Percentiles rank a stretch among this genome's conserved stretches.
These are phyloP conservation scores for Crithidia bombi DNA, from an alignment of 208 protist species.

Conservation along the genomic window DNA sequence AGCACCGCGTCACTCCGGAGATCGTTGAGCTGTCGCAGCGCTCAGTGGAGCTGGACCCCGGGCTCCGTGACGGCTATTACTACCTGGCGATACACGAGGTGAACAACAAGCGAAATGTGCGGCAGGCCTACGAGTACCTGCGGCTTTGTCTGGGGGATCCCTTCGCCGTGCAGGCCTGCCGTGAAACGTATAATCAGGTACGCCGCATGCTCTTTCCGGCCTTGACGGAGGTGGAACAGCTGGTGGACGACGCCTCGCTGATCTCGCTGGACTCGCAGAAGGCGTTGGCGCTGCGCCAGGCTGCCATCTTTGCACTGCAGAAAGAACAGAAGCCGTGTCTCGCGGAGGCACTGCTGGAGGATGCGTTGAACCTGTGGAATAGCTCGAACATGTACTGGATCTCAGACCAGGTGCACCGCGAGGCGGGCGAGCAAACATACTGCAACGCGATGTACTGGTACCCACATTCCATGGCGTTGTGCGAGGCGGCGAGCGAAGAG, in stretches of 20 bases:
- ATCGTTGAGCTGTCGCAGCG: slow-evolving; percentile 30
- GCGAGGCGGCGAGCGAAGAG: slow-evolving; percentile 1
- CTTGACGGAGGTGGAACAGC: slow-evolving; percentile 42
- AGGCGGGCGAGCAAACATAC: slow-evolving; percentile 10
- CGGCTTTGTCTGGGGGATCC: slow-evolving; percentile 44
- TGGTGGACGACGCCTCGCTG: slow-evolving; percentile 43
- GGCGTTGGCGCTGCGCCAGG: slow-evolving; percentile 38
- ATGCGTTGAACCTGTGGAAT: slow-evolving; percentile 33
- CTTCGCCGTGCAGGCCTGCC: slow-evolving; percentile 37
- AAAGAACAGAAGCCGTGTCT: slow-evolving; percentile 14
- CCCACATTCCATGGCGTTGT: slow-evolving; percentile 10
- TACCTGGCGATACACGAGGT: slow-evolving; percentile 47
- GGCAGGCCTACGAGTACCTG: slow-evolving; percentile 35
- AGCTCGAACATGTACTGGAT: slow-evolving; percentile 31
- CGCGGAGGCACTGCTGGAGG: slow-evolving; percentile 9
- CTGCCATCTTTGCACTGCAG: slow-evolving; percentile 21
- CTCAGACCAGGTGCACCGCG: slow-evolving; percentile 19
- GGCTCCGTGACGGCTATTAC: slow-evolving; percentile 45
- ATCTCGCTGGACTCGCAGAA: slow-evolving; percentile 25
- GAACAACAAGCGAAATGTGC: slow-evolving; percentile 28
- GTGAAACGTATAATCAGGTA: slow-evolving; percentile 28
- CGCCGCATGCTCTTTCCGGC: slow-evolving; percentile 34
- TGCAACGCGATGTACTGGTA: slow-evolving; percentile 43
- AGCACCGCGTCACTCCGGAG: slow-evolving; percentile 30
- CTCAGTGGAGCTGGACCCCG: slow-evolving; percentile 39